A percentile compares a stretch with the other conserved stretches of the same genome.
These are phyloP conservation scores for Colletotrichum sp. DNA, from an alignment of 2,329 filamentous ascomycete species.

Conservation along the genomic window DNA sequence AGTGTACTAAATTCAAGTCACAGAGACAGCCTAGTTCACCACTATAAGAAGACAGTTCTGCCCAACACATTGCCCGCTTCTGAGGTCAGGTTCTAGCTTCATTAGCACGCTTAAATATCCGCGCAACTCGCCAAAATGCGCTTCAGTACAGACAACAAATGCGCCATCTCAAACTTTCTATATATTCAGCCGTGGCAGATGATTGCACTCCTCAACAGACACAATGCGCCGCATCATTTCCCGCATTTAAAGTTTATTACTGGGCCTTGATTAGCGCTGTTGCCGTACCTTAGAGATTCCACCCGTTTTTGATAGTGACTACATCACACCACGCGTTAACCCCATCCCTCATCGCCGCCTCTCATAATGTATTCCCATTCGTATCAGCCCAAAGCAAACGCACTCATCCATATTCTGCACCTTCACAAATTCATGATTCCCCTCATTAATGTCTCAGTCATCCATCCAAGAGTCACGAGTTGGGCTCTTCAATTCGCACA, in stretches of 20 bases:
- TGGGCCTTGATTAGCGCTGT: accelerated
- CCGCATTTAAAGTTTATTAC: neutral
- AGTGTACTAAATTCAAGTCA: accelerated
- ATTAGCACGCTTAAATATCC: neutral
- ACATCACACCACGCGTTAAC: neutral
- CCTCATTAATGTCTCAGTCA: neutral
- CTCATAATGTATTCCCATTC: accelerated
- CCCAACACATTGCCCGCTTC: neutral
- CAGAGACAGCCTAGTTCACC: too few relatives aligned
- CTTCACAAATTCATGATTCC: accelerated
- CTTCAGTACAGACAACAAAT: neutral
- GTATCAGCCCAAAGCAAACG: neutral
- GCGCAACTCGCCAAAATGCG: accelerated
- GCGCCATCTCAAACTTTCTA: neutral
- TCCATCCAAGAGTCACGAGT: neutral
- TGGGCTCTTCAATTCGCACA: too few relatives aligned
- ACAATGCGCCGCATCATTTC: accelerated
- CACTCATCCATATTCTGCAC: accelerated
- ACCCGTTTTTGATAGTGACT: neutral
- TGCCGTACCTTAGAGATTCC: accelerated
- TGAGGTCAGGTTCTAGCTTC: accelerated
- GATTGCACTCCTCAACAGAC: neutral
- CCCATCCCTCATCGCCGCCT: neutral
- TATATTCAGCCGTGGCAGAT: neutral
- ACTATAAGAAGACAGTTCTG: too few relatives aligned